Conservation (phyloP, 1,284 basidiomycete genomes). For the Marasmius sp. region DNA sequence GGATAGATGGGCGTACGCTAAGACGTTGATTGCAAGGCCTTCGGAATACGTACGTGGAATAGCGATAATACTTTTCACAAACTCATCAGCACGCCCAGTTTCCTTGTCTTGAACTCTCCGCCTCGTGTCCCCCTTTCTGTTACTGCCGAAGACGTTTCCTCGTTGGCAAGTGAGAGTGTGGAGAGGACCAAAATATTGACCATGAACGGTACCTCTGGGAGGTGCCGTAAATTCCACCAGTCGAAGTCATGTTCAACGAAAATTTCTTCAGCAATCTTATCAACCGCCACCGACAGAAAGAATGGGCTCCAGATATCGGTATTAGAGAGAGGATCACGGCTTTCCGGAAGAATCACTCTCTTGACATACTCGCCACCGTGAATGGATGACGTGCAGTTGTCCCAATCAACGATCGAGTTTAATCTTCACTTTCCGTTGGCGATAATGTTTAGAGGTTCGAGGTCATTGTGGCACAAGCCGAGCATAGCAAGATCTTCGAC, state of each 20-base stretch:
- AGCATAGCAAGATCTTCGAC: slow-evolving; percentile 1
- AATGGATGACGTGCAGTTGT: slow-evolving; percentile 1
- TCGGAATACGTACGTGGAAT: too few species aligned
- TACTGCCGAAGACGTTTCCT: too few species aligned
- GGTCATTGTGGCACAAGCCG: slow-evolving; percentile 6
- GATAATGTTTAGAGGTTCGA: slow-evolving; percentile 6
- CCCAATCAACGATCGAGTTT: slow-evolving; percentile 6
- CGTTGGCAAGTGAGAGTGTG: too few species aligned
- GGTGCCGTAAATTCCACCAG: neutral
- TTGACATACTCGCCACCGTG: slow-evolving; percentile 1
- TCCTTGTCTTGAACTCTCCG: too few species aligned
- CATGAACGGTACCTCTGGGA: neutral
- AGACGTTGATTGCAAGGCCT: too few species aligned
- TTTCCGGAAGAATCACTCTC: neutral
- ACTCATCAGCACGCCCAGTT: too few species aligned
- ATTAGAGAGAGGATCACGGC: neutral
- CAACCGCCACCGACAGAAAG: slow-evolving; percentile 1
- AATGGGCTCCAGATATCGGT: neutral
- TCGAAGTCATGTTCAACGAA: neutral
- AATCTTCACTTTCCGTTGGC: neutral
- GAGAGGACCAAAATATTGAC: too few species aligned
- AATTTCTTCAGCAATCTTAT: slow-evolving; percentile 4
- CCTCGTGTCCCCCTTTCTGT: too few species aligned
- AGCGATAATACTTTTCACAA: too few species aligned
- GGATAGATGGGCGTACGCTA: too few species aligned